Evolutionary conservation across 352 stramenopile species (phyloP), one percentile per base, ranked within the genome.

Genomic region (Bremia lactucae): DNA sequence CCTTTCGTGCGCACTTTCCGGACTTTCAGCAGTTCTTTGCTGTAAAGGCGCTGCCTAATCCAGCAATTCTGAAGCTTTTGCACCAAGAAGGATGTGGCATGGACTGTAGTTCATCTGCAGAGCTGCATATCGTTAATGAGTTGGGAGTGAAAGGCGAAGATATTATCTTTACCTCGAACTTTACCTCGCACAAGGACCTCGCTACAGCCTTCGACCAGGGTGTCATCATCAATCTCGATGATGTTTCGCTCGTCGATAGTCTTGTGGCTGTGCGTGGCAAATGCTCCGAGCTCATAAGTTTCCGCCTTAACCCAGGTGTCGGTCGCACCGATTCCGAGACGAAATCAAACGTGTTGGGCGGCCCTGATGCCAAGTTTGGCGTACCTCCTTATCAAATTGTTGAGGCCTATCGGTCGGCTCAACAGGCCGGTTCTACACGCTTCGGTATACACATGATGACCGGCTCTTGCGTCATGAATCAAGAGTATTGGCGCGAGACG

Each of bases 361-460:
- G 83, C 5, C 82, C 83, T 2, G 65, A 90, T 50, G 83, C 83
- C 57, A 95, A 95, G 69, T 95, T 95, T 49, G 83, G 83, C 33
- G 80, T 95, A 13, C 59, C 81, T 10, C 77, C 74, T 6, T 92
- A 89, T 56, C 75, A 95, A 59, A 89, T 95, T 37, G 66, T 92
- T 11, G 79, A 93, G 25, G 82, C 79, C 21, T 94, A 94, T 58
- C 75, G 75, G 49, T 76, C 76, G 47, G 83, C 83, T 6, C 65
- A 92, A 52, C 68, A 72, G 26, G 68, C 71, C 1, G 83, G 83
- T 13, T 75, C 82, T 25, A 94, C 62, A 24, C 75, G 80, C 43
- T 95, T 95, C 55, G 83, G 83, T 36, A 91, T 95, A 43, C 83
- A 95, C 68, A 94, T 94, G 82, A 95, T 95, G 83, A 95, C 83